Base-by-base conservation (phyloP, 2,329 filamentous ascomycete species). In the Echinosphaeria canescens region DNA sequence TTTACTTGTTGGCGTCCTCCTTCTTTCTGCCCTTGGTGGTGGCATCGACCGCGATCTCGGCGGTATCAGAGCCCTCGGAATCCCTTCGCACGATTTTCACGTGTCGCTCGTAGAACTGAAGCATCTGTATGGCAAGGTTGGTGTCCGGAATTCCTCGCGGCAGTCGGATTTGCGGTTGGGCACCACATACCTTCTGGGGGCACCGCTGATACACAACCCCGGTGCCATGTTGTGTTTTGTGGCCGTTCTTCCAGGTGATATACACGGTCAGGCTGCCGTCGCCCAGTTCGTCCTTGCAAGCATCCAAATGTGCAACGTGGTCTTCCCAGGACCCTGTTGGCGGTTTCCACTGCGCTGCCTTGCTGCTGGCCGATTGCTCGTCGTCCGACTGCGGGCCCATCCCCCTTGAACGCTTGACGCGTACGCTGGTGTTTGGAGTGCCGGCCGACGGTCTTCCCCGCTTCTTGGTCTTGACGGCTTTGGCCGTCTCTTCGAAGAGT, bases 291-390 rank as follows among this genome's bases (percentile, higher is more conserved):
- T 80, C 70, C 37, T 80, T 65, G 30, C 75, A 74, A 1, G 73
- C 75, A 35, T 82, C 75, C 17, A 88, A 70, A 2, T 55, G 54
- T 13, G 62, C 56, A 14, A 85, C 65, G 3, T 76, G 58, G 9
- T 80, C 65, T 36, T 88, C 79, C 79, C 79, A 88, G 17, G 61
- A 71, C 6, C 78, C 78, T 3, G 61, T 55, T 1, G 79, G 79
- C 3, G 74, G 72, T 30, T 60, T 62, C 63, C 74, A 81, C 28
- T 48, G 48, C 1, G 41, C 44, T 4, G 42, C 38, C 29, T 49
- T 51, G 3, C 42, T 43, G 15, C 50, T 52, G 2, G 48, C 47
- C 0, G 65, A 59, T 0, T 64, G 54, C 7, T 57, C 56, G 10
- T 51, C 41, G 3, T 56, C 52, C 3, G 39, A n/a, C 42, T 2